A percentile compares a stretch with the other conserved stretches of the same genome.
Evolutionary conservation across 2,329 filamentous ascomycete genomes (phyloP).

Genomic region (Cladosporium phlei): DNA sequence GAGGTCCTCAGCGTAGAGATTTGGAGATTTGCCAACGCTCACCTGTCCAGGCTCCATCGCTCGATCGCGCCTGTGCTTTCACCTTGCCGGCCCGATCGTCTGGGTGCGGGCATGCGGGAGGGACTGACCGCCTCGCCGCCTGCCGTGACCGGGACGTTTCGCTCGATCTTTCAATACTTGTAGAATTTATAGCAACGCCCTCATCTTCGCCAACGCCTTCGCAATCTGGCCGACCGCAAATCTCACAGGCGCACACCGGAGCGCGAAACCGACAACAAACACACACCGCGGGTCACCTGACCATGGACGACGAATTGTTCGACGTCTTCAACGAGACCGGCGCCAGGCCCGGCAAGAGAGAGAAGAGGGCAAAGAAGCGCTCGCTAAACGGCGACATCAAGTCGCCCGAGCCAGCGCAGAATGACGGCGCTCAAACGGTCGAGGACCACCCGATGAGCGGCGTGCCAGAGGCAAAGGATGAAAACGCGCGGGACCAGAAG

Average conservation of each 20-base stretch:
- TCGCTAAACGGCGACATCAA: slow-evolving; percentile 78
- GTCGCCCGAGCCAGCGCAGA: slow-evolving; percentile 24
- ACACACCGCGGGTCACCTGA: slow-evolving; percentile 11
- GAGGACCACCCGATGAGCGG: slow-evolving; percentile 36
- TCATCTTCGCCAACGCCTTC: slow-evolving; percentile 13
- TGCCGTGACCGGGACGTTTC: no score
- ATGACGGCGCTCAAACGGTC: slow-evolving; percentile 11
- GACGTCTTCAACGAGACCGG: slow-evolving; percentile 33
- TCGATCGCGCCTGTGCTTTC: no score
- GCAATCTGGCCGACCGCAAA: slow-evolving; percentile 13
- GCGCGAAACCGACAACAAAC: not conserved
- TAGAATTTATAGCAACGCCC: slow-evolving; percentile 10
- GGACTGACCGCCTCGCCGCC: no score
- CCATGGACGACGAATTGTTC: slow-evolving; percentile 28
- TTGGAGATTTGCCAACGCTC: slow-evolving; percentile 3
- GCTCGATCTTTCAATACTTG: slow-evolving; percentile 8
- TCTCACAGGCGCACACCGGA: slow-evolving; percentile 7
- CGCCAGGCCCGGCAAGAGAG: slow-evolving; percentile 20
- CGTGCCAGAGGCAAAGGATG: slow-evolving; percentile 38
- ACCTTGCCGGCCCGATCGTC: no score
- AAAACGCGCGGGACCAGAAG: slow-evolving; percentile 52
- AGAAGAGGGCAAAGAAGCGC: slow-evolving; percentile 67
- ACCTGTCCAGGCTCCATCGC: no score
- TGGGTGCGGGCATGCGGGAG: not conserved
- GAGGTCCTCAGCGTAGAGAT: slow-evolving; percentile 1